Evolutionary conservation across 768 basidiomycete species (phyloP).

Genomic region (Termitomyces sp.): DNA sequence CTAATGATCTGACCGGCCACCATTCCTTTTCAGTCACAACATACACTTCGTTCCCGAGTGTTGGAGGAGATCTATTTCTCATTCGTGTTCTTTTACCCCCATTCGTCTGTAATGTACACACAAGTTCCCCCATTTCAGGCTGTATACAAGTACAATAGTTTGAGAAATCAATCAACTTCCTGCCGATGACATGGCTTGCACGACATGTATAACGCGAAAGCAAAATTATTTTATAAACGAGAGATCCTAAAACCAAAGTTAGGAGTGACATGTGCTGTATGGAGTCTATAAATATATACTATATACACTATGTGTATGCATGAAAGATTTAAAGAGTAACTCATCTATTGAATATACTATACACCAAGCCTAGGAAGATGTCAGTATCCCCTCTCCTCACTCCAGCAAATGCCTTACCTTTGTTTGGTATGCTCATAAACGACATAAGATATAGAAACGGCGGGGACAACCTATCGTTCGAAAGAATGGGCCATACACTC

Average conservation of each 20-base stretch:
- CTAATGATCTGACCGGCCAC: conserved; percentile 21
- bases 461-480: conserved; percentile 73
- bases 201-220: background rate
- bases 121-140: conserved; percentile 7
- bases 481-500: background rate
- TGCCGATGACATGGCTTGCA: background rate
- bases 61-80: conserved; percentile 4
- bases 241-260: background rate
- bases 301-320: background rate
- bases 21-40: conserved; percentile 11
- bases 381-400: background rate
- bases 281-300: conserved; percentile 3
- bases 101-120: conserved; percentile 6
- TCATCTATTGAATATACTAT: conserved; percentile 28
- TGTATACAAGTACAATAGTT: conserved; percentile 11
- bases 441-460: conserved; percentile 95
- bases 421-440: conserved; percentile 88
- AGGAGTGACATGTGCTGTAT: conserved; percentile 7
- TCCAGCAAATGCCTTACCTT: conserved; percentile 39
- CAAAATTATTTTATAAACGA: background rate
- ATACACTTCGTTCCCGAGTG: conserved; percentile 1
- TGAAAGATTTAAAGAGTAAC: conserved; percentile 4
- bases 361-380: conserved; percentile 48
- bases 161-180: conserved; percentile 8
- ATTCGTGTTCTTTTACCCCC: conserved; percentile 1